Conservation (phyloP, 2,329 filamentous ascomycete species). For the Microsporum ferrugineum region DNA sequence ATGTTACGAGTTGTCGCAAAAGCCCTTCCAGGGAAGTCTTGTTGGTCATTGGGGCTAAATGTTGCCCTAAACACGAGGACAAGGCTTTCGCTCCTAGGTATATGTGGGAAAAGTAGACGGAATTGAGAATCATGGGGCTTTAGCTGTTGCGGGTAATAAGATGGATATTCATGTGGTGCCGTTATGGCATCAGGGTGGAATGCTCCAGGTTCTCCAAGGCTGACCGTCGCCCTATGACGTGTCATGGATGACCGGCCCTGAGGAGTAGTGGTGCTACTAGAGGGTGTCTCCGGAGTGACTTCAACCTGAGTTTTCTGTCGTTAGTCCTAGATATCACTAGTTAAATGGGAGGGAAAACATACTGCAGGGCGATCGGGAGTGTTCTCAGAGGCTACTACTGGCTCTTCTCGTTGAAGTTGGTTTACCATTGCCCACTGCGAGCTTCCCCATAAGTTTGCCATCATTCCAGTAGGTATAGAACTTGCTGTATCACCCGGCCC, state of each 20-base stretch:
- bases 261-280: constrained; percentile 11
- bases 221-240: constrained; percentile 46
- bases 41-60: constrained; percentile 66
- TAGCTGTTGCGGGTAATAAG: constrained; percentile 67
- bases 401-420: constrained; percentile 46
- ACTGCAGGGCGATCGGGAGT: constrained; percentile 14
- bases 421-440: constrained; percentile 66
- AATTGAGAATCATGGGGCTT: constrained; percentile 88
- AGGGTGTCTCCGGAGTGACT: not conserved
- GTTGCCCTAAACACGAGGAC: constrained; percentile 87
- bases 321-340: not conserved
- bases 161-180: constrained; percentile 49
- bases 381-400: constrained; percentile 21
- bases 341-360: not conserved
- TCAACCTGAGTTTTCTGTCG: constrained; percentile 6
- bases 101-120: constrained; percentile 74
- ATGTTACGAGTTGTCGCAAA: constrained; percentile 80
- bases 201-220: constrained; percentile 35
- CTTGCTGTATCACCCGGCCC: constrained; percentile 52
- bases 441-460: constrained; percentile 91
- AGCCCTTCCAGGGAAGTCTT: constrained; percentile 70
- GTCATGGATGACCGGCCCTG: constrained; percentile 21
- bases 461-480: constrained; percentile 67
- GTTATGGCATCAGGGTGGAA: constrained; percentile 24
- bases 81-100: constrained; percentile 64